Evolutionary conservation across 495 filamentous ascomycete genomes (phyloP).

Genomic region (Aspergillus bridgeri): DNA sequence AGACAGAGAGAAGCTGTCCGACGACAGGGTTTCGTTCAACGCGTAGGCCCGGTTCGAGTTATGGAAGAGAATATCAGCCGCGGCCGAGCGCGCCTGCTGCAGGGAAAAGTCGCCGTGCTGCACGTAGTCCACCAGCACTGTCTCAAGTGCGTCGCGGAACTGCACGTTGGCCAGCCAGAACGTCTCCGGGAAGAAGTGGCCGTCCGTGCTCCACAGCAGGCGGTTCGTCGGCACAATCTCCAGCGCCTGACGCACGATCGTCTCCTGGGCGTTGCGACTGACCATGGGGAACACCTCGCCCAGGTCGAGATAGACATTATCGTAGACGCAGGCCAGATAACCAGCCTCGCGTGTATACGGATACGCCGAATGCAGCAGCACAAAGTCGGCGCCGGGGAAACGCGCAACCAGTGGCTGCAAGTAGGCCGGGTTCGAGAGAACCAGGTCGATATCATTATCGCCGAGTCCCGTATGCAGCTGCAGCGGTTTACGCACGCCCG

Average conservation of each 20-base stretch:
- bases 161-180: constrained; percentile 76
- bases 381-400: constrained; percentile 67
- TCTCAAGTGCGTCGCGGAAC: constrained; percentile 70
- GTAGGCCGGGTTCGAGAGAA: constrained; percentile 70
- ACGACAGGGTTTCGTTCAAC: constrained; percentile 31
- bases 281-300: constrained; percentile 84
- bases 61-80: constrained; percentile 61
- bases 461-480: constrained; percentile 88
- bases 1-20: constrained; percentile 3
- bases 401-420: constrained; percentile 69
- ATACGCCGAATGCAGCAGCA: constrained; percentile 81
- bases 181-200: constrained; percentile 79
- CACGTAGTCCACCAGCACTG: constrained; percentile 62
- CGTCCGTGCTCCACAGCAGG: constrained; percentile 82
- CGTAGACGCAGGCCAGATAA: constrained; percentile 75
- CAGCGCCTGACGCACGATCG: constrained; percentile 66
- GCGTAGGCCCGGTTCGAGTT: constrained; percentile 68
- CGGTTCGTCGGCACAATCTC: constrained; percentile 76
- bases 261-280: constrained; percentile 75
- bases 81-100: constrained; percentile 57
- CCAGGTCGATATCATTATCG: constrained; percentile 74
- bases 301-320: constrained; percentile 82
- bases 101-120: constrained; percentile 51
- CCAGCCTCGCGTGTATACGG: constrained; percentile 81
- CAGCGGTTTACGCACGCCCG: constrained; percentile 59